A percentile compares a stretch with the other conserved stretches of the same genome.
Evolutionary conservation across 2,329 filamentous ascomycete genomes (phyloP).

Genomic region (Zasmidium cellare): DNA sequence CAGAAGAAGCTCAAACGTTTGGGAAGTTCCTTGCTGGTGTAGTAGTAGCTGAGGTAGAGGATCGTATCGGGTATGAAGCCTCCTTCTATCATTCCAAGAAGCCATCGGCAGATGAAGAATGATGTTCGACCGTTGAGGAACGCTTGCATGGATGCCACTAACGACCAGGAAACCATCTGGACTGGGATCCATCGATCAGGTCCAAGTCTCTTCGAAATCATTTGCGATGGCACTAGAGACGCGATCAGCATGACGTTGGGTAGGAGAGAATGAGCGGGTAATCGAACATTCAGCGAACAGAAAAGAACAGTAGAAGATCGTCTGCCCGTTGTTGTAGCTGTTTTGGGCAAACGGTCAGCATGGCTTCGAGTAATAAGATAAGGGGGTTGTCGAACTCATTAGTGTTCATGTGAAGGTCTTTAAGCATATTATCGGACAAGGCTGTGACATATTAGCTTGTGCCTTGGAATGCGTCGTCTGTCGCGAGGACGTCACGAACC

Average conservation of each 20-base stretch:
- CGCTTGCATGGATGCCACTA: conserved; percentile 41
- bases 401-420: conserved; percentile 50
- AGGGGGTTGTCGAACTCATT: no score
- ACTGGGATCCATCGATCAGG: conserved; percentile 48
- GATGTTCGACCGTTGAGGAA: conserved; percentile 34
- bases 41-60: conserved; percentile 73
- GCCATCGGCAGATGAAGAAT: conserved; percentile 40
- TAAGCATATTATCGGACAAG: conserved; percentile 42
- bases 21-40: conserved; percentile 69
- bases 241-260: no score
- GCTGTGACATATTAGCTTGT: neutral
- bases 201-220: conserved; percentile 47
- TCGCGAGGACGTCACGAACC: conserved; percentile 43
- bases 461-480: conserved; percentile 13
- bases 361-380: no score
- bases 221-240: conserved; percentile 38
- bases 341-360: neutral
- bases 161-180: conserved; percentile 43
- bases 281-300: conserved; percentile 56
- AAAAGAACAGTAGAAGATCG: conserved; percentile 78
- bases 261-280: no score
- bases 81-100: conserved; percentile 45
- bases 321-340: conserved; percentile 45
- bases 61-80: conserved; percentile 65
- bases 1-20: conserved; percentile 69